These are phyloP conservation scores for Allomyces javanicus DNA, from an alignment of 192 early-diverging fungal genomes.

Conservation along the genomic window DNA sequence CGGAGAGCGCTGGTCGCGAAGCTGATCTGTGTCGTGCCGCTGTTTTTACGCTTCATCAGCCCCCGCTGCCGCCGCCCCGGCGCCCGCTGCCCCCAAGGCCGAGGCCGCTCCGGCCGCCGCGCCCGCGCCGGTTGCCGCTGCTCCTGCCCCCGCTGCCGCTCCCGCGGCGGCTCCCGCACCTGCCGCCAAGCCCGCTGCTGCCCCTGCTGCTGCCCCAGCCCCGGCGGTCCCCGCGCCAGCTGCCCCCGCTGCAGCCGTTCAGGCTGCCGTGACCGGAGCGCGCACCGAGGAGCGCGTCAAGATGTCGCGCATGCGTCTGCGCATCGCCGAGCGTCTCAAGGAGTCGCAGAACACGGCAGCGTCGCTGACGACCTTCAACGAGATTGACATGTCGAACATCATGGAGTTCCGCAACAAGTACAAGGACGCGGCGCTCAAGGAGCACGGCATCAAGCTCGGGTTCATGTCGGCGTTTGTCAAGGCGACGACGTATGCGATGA, in stretches of 20 bases:
- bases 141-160: slow-evolving; percentile 11
- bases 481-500: slow-evolving; percentile 64
- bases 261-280: slow-evolving; percentile 4
- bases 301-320: slow-evolving; percentile 95
- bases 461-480: slow-evolving; percentile 98
- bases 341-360: slow-evolving; percentile 92
- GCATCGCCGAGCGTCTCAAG: slow-evolving; percentile 87
- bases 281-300: slow-evolving; percentile 37
- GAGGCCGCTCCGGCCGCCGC: slow-evolving; percentile 20
- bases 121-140: slow-evolving; percentile 12
- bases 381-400: slow-evolving; percentile 93
- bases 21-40: not conserved
- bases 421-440: slow-evolving; percentile 85
- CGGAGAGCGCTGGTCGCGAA: not conserved
- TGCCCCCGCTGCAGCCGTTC: slow-evolving; percentile 3
- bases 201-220: slow-evolving; percentile 7
- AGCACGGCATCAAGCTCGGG: slow-evolving; percentile 88
- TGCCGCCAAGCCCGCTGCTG: slow-evolving; percentile 14
- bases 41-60: slow-evolving; percentile 5
- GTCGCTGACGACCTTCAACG: slow-evolving; percentile 96
- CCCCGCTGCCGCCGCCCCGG: slow-evolving; percentile 8
- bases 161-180: slow-evolving; percentile 11
- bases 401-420: slow-evolving; percentile 79
- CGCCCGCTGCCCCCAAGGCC: slow-evolving; percentile 14
- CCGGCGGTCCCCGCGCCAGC: slow-evolving; percentile 4